Base-by-base conservation (phyloP, 768 basidiomycete genomes). In the Leucocoprinus leucothites region DNA sequence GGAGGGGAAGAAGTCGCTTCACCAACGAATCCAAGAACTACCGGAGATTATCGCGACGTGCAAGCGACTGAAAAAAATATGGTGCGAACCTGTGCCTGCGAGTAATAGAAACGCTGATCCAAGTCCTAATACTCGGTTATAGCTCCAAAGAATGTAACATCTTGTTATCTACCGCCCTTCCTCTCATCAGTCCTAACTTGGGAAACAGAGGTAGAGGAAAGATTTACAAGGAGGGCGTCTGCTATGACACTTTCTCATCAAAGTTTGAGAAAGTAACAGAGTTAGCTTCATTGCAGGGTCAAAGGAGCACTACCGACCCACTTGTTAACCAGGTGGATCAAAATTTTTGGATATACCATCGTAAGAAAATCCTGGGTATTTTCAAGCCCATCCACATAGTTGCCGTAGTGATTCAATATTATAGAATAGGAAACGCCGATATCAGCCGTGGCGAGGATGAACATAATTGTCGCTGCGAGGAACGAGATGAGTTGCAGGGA, bases 121-220 rank as follows among this genome's bases (percentile, higher is more conserved):
- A 43, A 67, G 38, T 7, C 66, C 60, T 21, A 74, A 55, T 26
- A 58, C 58, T 54, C 66, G 66, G 7, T 62, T 67, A 38, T 61
- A 61, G 22, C 66, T 65, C 74, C 74, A 74, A 42, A 74, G 66
- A n/a, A 73, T 65, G 56, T 68, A 74, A 51, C 73, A 76, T 25
- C 74, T 65, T 57, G 72, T 71, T 38, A 71, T 51, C 45, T 57
- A 44, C n/a, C n/a, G n/a, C n/a, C n/a, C n/a, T n/a, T n/a, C n/a
- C 22, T 19, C 31, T n/a, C n/a, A n/a, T n/a, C n/a, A n/a, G n/a
- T n/a, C n/a, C n/a, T 5, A 31, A 11, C 5, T 31, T 31, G 31
- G 31, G 31, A 31, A 11, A n/a, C n/a, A 11, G 31, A 31, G 5
- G 5, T 11, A 11, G 11, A 31, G 11, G 31, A 11, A 5, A 31